Evolutionary conservation across 306 rosid species (phyloP).

Genomic region (Pyrus pyrifolia): DNA sequence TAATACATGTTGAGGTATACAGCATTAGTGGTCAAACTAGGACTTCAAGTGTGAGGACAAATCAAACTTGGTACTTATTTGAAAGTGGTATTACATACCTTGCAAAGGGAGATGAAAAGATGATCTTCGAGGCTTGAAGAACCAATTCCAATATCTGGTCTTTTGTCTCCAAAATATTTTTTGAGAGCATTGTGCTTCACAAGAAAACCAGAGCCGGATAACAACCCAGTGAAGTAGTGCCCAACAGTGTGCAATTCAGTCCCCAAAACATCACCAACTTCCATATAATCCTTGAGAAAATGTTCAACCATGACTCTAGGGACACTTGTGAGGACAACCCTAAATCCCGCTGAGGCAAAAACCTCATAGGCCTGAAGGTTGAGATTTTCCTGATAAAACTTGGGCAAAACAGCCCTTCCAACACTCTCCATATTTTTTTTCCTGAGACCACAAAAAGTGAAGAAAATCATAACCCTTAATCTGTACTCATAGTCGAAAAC

Average conservation of each 20-base stretch:
- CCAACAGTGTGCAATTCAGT: constrained; percentile 64
- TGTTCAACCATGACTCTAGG: constrained; percentile 81
- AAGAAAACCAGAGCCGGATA: constrained; percentile 46
- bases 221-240: constrained; percentile 51
- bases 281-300: constrained; percentile 63
- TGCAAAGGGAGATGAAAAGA: constrained; percentile 66
- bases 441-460: constrained; percentile 58
- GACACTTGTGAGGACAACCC: constrained; percentile 56
- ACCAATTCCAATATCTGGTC: constrained; percentile 74
- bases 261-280: constrained; percentile 52
- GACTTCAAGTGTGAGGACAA: too few species aligned
- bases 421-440: constrained; percentile 48
- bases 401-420: constrained; percentile 65
- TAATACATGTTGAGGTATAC: background rate
- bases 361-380: constrained; percentile 47
- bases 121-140: constrained; percentile 49
- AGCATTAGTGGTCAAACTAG: background rate
- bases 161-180: constrained; percentile 59
- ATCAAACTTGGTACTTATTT: too few species aligned
- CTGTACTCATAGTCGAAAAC: constrained; percentile 43
- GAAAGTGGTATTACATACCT: constrained; percentile 35
- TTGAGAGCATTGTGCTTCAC: constrained; percentile 60
- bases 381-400: constrained; percentile 76
- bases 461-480: constrained; percentile 53
- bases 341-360: constrained; percentile 44